Base-by-base conservation (phyloP, 2,329 filamentous ascomycete genomes). In the Colletotrichum sp. region DNA sequence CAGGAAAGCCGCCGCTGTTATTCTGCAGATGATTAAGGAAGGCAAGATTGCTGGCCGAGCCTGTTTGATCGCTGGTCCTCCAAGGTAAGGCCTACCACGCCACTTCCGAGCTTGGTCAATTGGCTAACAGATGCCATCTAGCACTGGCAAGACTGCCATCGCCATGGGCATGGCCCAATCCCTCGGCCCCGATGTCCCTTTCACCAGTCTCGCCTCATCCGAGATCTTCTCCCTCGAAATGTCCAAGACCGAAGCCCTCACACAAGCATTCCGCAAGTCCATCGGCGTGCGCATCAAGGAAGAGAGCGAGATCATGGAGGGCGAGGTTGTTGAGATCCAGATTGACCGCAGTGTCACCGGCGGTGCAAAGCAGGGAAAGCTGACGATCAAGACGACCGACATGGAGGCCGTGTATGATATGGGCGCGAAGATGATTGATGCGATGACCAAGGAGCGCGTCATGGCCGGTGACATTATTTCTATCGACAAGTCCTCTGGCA, bases 371-470 rank as follows among this genome's bases (percentile, higher is more conserved):
- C 96, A 98, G 89, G 97, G 97, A 82, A 99, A 99, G 87, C 93
- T 99, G 79, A 99, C 97, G 24, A 98, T 99, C 88, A 99, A 99
- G 88, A 99, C 97, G 13, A 99, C 96, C 75, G 97, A 99, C 85
- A 99, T 99, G 97, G 97, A 99, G 87, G 98, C 97, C 15, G 95
- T 99, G 79, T 99, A 99, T 88, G 97, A 99, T 82, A 98, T 99
- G 96, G 97, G 97, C 79, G 96, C 95, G 80, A 99, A 99, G 88
- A 99, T 99, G 97, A 99, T 99, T 80, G 97, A 99, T 84, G 96
- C 96, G 79, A 98, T 99, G 96, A 98, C 96, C 80, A 99, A 99
- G 87, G 97, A 99, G 89, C 96, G 98, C 82, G 95, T 99, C 79
- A 98, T 99, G 94, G 97, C 97, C 6, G 97, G 97, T 81, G 97